Base-by-base conservation (phyloP, 441 rosid genomes). In the Populus trichocarpa region DNA sequence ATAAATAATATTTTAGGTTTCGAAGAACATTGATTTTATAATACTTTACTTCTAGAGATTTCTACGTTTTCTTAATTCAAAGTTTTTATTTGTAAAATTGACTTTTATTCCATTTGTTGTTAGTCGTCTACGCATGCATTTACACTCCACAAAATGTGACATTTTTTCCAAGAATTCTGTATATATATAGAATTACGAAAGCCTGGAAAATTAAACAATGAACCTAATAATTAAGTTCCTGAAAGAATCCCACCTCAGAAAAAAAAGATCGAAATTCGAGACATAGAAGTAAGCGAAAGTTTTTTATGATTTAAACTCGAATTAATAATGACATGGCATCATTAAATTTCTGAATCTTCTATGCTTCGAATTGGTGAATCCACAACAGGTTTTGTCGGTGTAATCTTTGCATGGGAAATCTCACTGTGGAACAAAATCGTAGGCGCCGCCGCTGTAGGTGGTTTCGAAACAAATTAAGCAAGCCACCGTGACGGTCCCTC, bases 391-490 rank as follows among this genome's bases (percentile, higher is more conserved):
- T 6, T 38, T 79, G 81, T 81, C 77, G 79, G 83, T 46, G 81
- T 14, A 25, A 81, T 67, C 40, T 42, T 76, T 38, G 67, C 71
- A 75, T 50, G 33, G 77, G 82, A 67, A 42, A 77, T 77, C 67
- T 67, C 75, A n/a, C 9, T 30, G 16, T 67, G 76, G 75, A 69
- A 72, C 80, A 77, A 67, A 16, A 72, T 63, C 81, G 69, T 25
- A 72, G 82, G 83, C 83, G 79, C 72, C 75, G 63, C 80, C 80
- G 77, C 50, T 35, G 82, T 42, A 14, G 80, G 66, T 68, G 75
- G 70, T 70, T 53, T 38, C 30, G 40, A 66, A 71, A 72, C 79
- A 30, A 63, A 25, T 25, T 25, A 25, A 26, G 28, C 63, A 61
- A 82, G 69, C 63, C 32, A 50, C 50, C 77, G 67, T 40, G 63